Evolutionary conservation across 768 basidiomycete species (phyloP), one percentile per base, ranked within the genome.

Genomic region (Tremella mesenterica): DNA sequence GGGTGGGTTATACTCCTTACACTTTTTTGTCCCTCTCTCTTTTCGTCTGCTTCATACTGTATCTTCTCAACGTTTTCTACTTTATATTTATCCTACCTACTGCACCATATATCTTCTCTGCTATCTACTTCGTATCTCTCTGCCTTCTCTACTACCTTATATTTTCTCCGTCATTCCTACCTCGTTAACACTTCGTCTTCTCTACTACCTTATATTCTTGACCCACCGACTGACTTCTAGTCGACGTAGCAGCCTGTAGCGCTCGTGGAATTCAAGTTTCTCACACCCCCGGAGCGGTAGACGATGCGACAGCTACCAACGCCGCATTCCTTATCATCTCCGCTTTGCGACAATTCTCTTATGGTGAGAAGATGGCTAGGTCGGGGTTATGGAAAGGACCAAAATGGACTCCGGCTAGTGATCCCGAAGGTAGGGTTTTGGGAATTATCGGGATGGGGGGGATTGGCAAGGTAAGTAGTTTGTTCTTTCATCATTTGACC

Each of bases 231-330:
- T 48, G 28, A 48, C 21, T 38, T 50, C 14, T 14, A 60, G 60
- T 93, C 59, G 85, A 91, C 65, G 81, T 90, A 14, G 71, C 74
- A 6, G 84, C 84, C 3, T 85, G 84, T 71, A 85, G 81, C 65
- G 80, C 78, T 9, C 79, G 79, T 30, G 63, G 60, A 16, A 63
- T 63, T 41, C 41, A 53, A 29, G 81, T 92, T 20, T 89, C 90
- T 8, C 90, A 92, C 69, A 92, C 89, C 0, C 89, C 90, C 0
- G 83, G 84, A 13, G 87, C 88, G 3, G 90, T 93, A 45, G 83
- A 92, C 73, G 87, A 91, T 58, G 88, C 85, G 9, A 91, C 89
- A 1, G 91, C 90, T 0, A 69, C 67, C 14, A 54, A 57, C 28
- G 59, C 54, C 21, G 29, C 61, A 29, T 67, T 91, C 55, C 59